These are phyloP conservation scores for Thermothelomyces thermophilus DNA, from an alignment of 2,329 filamentous ascomycete species.

Conservation along the genomic window DNA sequence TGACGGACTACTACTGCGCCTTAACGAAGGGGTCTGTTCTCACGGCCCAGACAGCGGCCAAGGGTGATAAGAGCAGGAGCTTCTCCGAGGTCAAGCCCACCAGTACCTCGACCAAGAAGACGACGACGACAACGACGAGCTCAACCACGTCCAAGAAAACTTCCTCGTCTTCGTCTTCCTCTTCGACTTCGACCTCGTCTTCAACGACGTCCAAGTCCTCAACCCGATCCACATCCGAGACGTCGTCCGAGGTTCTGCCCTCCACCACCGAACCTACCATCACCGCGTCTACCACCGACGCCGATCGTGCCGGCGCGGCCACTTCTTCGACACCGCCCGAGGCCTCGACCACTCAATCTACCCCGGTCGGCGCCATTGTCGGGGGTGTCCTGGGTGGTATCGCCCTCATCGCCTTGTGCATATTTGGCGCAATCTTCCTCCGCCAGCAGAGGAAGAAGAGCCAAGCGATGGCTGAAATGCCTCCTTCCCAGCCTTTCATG, in stretches of 20 bases:
- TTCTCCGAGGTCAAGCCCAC: slow-evolving; percentile 24
- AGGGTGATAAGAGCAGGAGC: slow-evolving; percentile 31
- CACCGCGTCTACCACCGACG: slow-evolving; percentile 4
- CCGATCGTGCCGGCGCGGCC: slow-evolving; percentile 2
- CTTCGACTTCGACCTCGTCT: neutral
- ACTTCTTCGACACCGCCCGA: slow-evolving; percentile 2
- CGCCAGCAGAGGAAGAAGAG: slow-evolving; percentile 12
- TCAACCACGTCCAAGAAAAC: neutral
- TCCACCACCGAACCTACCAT: slow-evolving; percentile 4
- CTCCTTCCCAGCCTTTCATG: slow-evolving; percentile 3
- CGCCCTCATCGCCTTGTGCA: slow-evolving; percentile 18
- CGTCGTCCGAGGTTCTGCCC: neutral
- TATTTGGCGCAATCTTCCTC: slow-evolving; percentile 16
- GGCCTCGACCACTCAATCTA: neutral
- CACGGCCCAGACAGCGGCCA: slow-evolving; percentile 36
- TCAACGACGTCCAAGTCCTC: neutral
- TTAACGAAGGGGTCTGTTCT: slow-evolving; percentile 30
- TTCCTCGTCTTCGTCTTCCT: neutral
- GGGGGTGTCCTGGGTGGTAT: slow-evolving; percentile 22
- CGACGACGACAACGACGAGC: neutral
- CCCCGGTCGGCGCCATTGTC: slow-evolving; percentile 21
- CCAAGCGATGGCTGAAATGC: neutral
- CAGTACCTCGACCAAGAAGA: slow-evolving; percentile 5
- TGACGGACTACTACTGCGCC: slow-evolving; percentile 42
- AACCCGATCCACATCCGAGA: neutral